Base-by-base conservation (phyloP, 306 rosid species). In the Lotus japonicus region DNA sequence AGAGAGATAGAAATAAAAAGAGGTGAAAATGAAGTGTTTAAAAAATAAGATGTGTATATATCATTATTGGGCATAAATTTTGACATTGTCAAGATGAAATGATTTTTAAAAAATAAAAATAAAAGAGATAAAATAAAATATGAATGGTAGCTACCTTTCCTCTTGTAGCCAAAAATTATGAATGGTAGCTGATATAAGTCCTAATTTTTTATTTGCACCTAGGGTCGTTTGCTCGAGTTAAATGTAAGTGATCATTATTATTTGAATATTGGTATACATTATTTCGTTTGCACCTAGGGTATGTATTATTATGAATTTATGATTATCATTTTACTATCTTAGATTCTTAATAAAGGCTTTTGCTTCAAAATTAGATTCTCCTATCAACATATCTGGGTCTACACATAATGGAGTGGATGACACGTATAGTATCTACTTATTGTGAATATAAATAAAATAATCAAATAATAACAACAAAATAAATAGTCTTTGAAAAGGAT, bases 401-500 rank as follows among this genome's bases (percentile, higher is more conserved):
- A 15, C 54, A 5, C 39, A 10, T 0, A 35, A 13, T 68, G 44
- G 17, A 55, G 48, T 35, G 38, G 21, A 33, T 53, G 49, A 26
- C 6, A 55, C 14, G 0, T 38, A 62, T 62, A 72, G 39, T 72
- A 51, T 62, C 70, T 26, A 52, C 13, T 11, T 21, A 39, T 52
- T 19, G 1, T 3, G 7, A 23, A 65, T 48, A 48, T 26, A 49
- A 51, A n/a, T 15, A 2, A 61, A 66, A 33, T 35, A 35, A 35
- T 21, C 26, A 59, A 59, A 17, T 44, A 64, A 44, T 44, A 12
- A 18, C 21, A 42, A 2, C 16, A 60, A 28, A 8, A 38, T 58
- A n/a, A 17, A 49, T 46, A 13, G 28, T 28, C 2, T 51, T 61
- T 51, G 70, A 72, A 63, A 72, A 50, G 14, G 70, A 62, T 26